Evolutionary conservation across 2,329 filamentous ascomycete species (phyloP).

Genomic region (Verticillium klebahnii): DNA sequence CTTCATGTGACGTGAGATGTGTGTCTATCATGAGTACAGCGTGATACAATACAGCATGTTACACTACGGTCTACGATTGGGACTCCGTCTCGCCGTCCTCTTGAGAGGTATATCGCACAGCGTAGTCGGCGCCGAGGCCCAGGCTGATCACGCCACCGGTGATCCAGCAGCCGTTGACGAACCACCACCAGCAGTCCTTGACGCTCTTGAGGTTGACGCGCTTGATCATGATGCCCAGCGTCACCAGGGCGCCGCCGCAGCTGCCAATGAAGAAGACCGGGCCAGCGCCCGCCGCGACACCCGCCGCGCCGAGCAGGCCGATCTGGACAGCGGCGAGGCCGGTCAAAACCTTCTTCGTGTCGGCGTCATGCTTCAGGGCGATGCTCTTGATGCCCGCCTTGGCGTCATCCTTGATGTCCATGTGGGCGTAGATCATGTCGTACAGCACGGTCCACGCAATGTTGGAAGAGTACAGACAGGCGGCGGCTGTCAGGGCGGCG

Average conservation of each 20-base stretch:
- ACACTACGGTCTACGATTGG: not conserved
- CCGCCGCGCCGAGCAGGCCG: constrained; percentile 64
- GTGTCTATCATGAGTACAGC: constrained; percentile 12
- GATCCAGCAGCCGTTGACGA: constrained; percentile 65
- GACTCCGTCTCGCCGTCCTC: constrained; percentile 15
- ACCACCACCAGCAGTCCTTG: constrained; percentile 73
- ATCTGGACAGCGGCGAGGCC: constrained; percentile 68
- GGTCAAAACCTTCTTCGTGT: constrained; percentile 72
- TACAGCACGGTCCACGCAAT: constrained; percentile 85
- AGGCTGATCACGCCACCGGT: constrained; percentile 59
- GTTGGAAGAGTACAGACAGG: constrained; percentile 70
- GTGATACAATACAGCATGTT: not conserved
- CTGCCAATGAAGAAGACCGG: constrained; percentile 65
- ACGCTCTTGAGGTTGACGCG: constrained; percentile 61
- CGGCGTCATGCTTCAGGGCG: constrained; percentile 69
- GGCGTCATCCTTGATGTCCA: constrained; percentile 82
- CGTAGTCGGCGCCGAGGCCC: constrained; percentile 56
- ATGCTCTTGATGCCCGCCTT: constrained; percentile 89
- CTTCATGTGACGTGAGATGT: constrained; percentile 2
- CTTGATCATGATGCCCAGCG: constrained; percentile 63
- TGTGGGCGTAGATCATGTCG: constrained; percentile 91
- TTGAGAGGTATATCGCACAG: constrained; percentile 39
- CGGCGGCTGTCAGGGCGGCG: constrained; percentile 60
- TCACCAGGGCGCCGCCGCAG: constrained; percentile 58
- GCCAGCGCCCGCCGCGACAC: constrained; percentile 61